Conservation (phyloP, 2,329 filamentous ascomycete genomes). For the Phyllosticta ampelicida region DNA sequence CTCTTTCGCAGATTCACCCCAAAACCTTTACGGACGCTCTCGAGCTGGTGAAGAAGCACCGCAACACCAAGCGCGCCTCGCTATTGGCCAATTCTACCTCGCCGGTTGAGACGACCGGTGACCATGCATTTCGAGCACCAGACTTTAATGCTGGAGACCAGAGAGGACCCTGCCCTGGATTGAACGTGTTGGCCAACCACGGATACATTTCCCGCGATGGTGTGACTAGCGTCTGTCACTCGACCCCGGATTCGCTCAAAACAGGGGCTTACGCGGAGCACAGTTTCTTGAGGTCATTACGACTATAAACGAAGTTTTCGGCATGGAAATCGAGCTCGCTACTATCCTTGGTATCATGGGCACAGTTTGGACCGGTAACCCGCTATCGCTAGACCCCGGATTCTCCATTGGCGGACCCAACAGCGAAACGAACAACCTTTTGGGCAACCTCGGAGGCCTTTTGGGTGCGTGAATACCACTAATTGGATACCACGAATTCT, state of each 20-base stretch:
- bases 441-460: slow-evolving; percentile 30
- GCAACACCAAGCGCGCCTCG: slow-evolving; percentile 12
- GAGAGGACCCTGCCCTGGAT: slow-evolving; percentile 23
- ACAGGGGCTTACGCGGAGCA: not conserved
- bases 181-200: slow-evolving; percentile 27
- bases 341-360: slow-evolving; percentile 24
- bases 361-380: slow-evolving; percentile 32
- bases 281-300: not conserved
- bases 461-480: slow-evolving; percentile 22
- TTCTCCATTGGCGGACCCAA: slow-evolving; percentile 17
- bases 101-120: slow-evolving; percentile 7
- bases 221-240: slow-evolving; percentile 2
- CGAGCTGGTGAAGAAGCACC: slow-evolving; percentile 11
- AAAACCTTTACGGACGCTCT: slow-evolving; percentile 14
- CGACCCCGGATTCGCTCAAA: not conserved
- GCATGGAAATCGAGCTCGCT: slow-evolving; percentile 19
- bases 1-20: slow-evolving; percentile 10
- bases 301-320: slow-evolving; percentile 13
- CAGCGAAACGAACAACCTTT: slow-evolving; percentile 26
- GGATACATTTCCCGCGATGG: slow-evolving; percentile 20
- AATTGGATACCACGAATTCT: not conserved
- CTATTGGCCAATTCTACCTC: not conserved
- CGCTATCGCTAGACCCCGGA: slow-evolving; percentile 37
- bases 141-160: slow-evolving; percentile 7
- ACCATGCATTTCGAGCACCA: slow-evolving; percentile 10